Evolutionary conservation across 208 protist species (phyloP).

Genomic region (Endotrypanum monterogeii): DNA sequence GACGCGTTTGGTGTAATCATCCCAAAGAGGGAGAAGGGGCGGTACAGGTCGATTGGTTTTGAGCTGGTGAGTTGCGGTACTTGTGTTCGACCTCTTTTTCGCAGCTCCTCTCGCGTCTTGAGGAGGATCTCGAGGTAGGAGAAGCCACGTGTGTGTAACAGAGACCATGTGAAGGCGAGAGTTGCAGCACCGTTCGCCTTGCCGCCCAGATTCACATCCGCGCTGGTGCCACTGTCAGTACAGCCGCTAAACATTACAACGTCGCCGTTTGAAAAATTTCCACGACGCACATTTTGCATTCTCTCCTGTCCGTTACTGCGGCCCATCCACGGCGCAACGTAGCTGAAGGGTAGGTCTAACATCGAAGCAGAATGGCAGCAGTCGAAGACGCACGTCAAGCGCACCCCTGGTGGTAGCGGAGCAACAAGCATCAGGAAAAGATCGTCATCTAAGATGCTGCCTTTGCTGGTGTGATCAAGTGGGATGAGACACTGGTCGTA

Average conservation of each 20-base stretch:
- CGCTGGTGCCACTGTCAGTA: slow-evolving; percentile 84
- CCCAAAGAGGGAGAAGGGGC: slow-evolving; percentile 89
- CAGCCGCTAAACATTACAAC: slow-evolving; percentile 92
- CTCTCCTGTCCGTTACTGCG: slow-evolving; percentile 22
- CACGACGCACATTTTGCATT: slow-evolving; percentile 65
- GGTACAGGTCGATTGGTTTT: slow-evolving; percentile 90
- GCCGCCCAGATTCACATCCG: slow-evolving; percentile 50
- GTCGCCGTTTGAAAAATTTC: slow-evolving; percentile 83
- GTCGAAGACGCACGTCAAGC: slow-evolving; percentile 93
- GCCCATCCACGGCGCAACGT: slow-evolving; percentile 42
- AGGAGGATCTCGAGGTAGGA: slow-evolving; percentile 85
- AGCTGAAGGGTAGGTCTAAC: slow-evolving; percentile 90
- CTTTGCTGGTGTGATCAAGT: slow-evolving; percentile 65
- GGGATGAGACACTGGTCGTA: slow-evolving; percentile 88
- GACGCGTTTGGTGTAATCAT: slow-evolving; percentile 60
- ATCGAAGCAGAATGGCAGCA: slow-evolving; percentile 93
- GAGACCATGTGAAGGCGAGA: slow-evolving; percentile 73
- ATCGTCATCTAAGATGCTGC: slow-evolving; percentile 90
- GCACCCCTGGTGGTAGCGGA: slow-evolving; percentile 71
- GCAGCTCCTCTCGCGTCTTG: slow-evolving; percentile 76
- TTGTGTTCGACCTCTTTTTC: slow-evolving; percentile 73
- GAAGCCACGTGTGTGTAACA: slow-evolving; percentile 66
- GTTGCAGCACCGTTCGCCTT: slow-evolving; percentile 81
- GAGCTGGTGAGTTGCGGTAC: slow-evolving; percentile 90
- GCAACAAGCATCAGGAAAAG: slow-evolving; percentile 81